Conservation (phyloP, 1,284 basidiomycete species). For the Cutaneotrichosporon sp. region DNA sequence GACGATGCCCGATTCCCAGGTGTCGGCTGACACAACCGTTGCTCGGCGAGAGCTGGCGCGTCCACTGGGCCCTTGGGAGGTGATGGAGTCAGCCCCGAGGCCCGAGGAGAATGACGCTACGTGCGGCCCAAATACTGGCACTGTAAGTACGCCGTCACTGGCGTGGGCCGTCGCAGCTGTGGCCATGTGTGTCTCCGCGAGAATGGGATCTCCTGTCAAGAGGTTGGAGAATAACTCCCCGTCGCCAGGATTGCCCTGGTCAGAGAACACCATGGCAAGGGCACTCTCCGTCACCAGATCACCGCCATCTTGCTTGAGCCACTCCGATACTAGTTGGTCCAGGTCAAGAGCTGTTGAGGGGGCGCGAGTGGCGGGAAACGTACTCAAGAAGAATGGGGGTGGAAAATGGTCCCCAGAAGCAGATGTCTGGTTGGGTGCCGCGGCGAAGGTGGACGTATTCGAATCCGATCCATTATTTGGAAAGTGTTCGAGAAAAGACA, state of each 20-base stretch:
- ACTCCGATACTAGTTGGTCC: constrained; percentile 6
- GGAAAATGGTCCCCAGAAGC: constrained; percentile 1
- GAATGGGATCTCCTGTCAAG: background rate
- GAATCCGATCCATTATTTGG: too few relatives aligned
- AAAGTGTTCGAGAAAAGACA: too few relatives aligned
- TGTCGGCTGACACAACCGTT: constrained; percentile 3
- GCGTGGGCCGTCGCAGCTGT: too few relatives aligned
- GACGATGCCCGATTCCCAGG: constrained; percentile 9
- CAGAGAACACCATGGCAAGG: constrained; percentile 8
- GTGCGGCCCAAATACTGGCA: too few relatives aligned
- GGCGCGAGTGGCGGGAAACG: background rate
- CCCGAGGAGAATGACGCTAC: too few relatives aligned
- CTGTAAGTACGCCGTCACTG: too few relatives aligned
- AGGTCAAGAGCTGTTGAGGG: background rate
- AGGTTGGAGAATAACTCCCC: background rate
- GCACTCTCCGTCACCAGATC: constrained; percentile 3
- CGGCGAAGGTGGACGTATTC: too few relatives aligned
- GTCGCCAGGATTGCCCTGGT: background rate
- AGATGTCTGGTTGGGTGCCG: too few relatives aligned
- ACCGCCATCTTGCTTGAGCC: constrained; percentile 11
- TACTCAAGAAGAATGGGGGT: background rate
- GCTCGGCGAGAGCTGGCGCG: too few relatives aligned
- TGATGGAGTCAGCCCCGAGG: too few relatives aligned
- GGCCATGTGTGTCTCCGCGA: too few relatives aligned
- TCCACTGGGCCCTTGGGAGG: too few relatives aligned